Conservation (phyloP, 768 basidiomycete genomes). For the Kwoniella sp. region DNA sequence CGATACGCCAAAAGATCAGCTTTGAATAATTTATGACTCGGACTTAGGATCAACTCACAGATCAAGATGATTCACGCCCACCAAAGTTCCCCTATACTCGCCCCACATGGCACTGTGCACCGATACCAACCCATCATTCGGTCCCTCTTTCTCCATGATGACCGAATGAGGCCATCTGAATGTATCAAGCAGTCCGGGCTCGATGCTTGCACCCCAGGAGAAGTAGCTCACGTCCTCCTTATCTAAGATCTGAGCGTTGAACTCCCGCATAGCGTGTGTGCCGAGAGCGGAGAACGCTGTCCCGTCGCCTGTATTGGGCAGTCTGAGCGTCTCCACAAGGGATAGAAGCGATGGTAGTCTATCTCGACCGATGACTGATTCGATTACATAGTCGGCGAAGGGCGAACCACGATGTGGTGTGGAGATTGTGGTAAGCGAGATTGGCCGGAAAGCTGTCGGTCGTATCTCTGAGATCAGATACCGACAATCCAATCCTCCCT, state of each 20-base stretch:
- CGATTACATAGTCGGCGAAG: constrained; percentile 76
- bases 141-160: constrained; percentile 81
- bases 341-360: constrained; percentile 58
- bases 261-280: constrained; percentile 77
- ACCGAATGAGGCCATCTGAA: constrained; percentile 78
- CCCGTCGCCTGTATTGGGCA: constrained; percentile 92
- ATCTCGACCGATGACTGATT: constrained; percentile 56
- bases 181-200: constrained; percentile 86
- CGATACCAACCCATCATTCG: constrained; percentile 92
- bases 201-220: constrained; percentile 90
- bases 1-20: background rate
- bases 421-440: constrained; percentile 89
- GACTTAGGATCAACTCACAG: constrained; percentile 42
- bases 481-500: constrained; percentile 93
- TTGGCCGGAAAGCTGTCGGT: constrained; percentile 73
- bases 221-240: constrained; percentile 80
- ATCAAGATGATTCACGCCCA: constrained; percentile 80
- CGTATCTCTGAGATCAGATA: constrained; percentile 82
- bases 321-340: constrained; percentile 70
- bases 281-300: constrained; percentile 89
- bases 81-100: constrained; percentile 89
- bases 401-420: constrained; percentile 92
- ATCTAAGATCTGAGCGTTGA: constrained; percentile 85
- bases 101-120: constrained; percentile 90
- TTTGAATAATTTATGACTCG: too few species aligned